Evolutionary conservation across 2,329 filamentous ascomycete genomes (phyloP).

Genomic region (Claviceps spartinae): DNA sequence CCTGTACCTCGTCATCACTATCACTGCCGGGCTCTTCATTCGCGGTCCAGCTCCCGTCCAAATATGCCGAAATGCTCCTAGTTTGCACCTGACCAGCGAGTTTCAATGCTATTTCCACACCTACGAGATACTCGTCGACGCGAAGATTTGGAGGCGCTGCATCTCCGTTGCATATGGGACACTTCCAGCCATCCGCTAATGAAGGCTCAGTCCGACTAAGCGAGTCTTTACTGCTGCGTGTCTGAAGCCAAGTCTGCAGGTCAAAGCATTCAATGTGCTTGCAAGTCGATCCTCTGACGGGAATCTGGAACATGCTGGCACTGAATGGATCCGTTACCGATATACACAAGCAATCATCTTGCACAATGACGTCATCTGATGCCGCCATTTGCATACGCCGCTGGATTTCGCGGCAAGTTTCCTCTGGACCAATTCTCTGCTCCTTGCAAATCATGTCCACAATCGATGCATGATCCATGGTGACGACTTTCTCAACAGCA

Average conservation of each 20-base stretch:
- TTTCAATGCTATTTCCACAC: slow-evolving; percentile 43
- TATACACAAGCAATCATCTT: slow-evolving; percentile 40
- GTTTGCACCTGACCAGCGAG: slow-evolving; percentile 9
- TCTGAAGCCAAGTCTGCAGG: slow-evolving; percentile 64
- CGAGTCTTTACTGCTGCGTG: slow-evolving; percentile 37
- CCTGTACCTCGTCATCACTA: slow-evolving; percentile 5
- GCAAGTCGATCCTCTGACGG: slow-evolving; percentile 58
- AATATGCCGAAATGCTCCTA: slow-evolving; percentile 17
- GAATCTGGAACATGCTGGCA: slow-evolving; percentile 49
- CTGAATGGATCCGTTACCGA: slow-evolving; percentile 56
- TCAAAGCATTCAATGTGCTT: slow-evolving; percentile 83
- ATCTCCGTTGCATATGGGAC: slow-evolving; percentile 69
- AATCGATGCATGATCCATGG: slow-evolving; percentile 33
- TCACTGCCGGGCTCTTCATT: slow-evolving; percentile 17
- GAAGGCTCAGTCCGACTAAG: slow-evolving; percentile 31
- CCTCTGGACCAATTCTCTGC: slow-evolving; percentile 26
- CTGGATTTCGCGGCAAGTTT: slow-evolving; percentile 45
- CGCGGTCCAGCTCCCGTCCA: slow-evolving; percentile 21
- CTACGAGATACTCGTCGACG: slow-evolving; percentile 59
- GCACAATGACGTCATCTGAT: slow-evolving; percentile 47
- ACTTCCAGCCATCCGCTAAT: slow-evolving; percentile 64
- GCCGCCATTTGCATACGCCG: slow-evolving; percentile 23
- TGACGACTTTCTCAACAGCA: slow-evolving; percentile 56
- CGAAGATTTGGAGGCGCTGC: slow-evolving; percentile 59
- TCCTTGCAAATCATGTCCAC: slow-evolving; percentile 24